Evolutionary conservation across 2,329 filamentous ascomycete species (phyloP).

Genomic region (Colletotrichum sp.): DNA sequence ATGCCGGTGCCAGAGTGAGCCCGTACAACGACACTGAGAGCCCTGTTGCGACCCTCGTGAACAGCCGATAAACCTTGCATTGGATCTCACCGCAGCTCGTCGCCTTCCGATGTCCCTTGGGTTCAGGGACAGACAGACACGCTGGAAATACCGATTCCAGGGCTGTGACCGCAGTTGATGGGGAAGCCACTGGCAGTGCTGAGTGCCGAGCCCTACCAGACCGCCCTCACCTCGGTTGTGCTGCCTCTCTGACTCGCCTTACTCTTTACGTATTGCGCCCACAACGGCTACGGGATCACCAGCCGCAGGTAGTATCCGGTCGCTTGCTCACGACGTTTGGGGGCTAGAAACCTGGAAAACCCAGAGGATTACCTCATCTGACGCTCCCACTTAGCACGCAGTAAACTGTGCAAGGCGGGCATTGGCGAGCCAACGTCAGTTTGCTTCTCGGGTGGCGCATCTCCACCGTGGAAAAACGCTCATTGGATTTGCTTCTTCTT

Average conservation of each 20-base stretch:
- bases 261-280: background rate
- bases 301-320: background rate
- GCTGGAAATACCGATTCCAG: background rate
- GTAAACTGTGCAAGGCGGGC: background rate
- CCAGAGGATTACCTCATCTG: conserved; percentile 3
- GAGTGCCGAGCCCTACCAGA: background rate
- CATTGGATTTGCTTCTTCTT: background rate
- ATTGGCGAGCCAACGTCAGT: background rate
- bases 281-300: background rate
- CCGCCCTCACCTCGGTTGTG: background rate
- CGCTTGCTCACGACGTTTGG: background rate
- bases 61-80: background rate
- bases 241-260: conserved; percentile 2
- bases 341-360: background rate
- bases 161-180: background rate
- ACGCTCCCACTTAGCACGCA: background rate
- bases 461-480: background rate
- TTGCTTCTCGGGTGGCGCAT: background rate
- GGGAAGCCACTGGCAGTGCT: background rate
- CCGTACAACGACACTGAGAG: background rate
- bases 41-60: background rate
- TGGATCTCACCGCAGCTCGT: background rate
- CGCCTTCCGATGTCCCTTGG: background rate
- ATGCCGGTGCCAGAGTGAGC: background rate
- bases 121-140: background rate